Evolutionary conservation across 441 rosid genomes (phyloP), one percentile per base, ranked within the genome.

Genomic region (Euphorbia corollata): DNA sequence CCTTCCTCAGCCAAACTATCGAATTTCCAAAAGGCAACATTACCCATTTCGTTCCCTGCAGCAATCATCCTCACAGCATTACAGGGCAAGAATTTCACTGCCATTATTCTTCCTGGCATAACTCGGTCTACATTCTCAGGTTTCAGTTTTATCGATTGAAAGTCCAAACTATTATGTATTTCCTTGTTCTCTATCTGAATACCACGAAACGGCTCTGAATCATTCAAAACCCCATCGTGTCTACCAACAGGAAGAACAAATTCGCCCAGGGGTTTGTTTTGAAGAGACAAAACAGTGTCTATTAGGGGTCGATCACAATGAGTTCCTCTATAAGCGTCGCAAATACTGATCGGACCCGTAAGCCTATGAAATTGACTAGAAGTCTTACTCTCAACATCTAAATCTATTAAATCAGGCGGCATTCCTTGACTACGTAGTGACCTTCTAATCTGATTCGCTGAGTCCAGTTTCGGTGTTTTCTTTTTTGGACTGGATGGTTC

Each of bases 1-100:
- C 65, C 87, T 56, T 69, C 79, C 20, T 79, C 82, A 32, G 62
- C 73, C 45, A 74, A n/a, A 48, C 75, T 63, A 73, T 85, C 80
- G 79, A 84, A 55, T 78, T 90, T 85, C 98, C 97, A 90, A 73
- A 87, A 90, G 9, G 84, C 85, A 53, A 90, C 72, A 70, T 88
- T 70, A 34, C 97, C 98, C 57, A 32, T 58, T 67, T 85, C 84
- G 70, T 79, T 86, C 50, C 98, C 97, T 0, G 82, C 92, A 23
- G 79, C 84, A 79, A 90, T 55, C 81, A 92, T 80, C 65, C 81
- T 90, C 73, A 79, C 63, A 76, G 77, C 71, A 47, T 63, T 65
- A 51, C 80, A 64, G 58, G 96, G 98, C 61, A 84, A 78, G 65
- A 88, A 88, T 70, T 77, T 86, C 55, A 84, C 85, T 58, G 54